These are phyloP conservation scores for Ophiostoma triangulosporum DNA, from an alignment of 2,329 filamentous ascomycete genomes.

Conservation along the genomic window DNA sequence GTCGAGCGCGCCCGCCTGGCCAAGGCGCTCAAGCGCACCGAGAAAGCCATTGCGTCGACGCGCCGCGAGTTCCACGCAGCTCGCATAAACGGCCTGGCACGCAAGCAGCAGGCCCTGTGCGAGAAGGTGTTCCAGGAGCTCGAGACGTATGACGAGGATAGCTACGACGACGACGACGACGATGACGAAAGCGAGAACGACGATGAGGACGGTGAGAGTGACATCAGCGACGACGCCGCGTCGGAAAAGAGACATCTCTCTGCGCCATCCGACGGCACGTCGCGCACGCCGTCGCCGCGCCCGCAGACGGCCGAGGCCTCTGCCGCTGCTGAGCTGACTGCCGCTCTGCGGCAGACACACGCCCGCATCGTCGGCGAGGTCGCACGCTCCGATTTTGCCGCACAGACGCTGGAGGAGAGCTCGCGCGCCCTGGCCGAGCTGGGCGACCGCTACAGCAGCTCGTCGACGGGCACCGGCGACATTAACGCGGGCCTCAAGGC, in stretches of 20 bases:
- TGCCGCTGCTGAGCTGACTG: conserved; percentile 72
- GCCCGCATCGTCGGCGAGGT: conserved; percentile 76
- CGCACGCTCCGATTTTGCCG: conserved; percentile 73
- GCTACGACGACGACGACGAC: conserved; percentile 14
- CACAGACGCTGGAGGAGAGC: conserved; percentile 74
- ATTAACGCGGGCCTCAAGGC: conserved; percentile 65
- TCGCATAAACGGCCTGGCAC: conserved; percentile 61
- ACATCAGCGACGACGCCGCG: conserved; percentile 1
- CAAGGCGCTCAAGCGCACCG: conserved; percentile 52
- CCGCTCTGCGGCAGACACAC: conserved; percentile 72
- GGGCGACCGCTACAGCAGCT: conserved; percentile 64
- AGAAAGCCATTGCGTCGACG: conserved; percentile 43
- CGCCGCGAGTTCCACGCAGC: conserved; percentile 66
- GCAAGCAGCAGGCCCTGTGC: conserved; percentile 53
- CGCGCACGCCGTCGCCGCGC: conserved; percentile 37
- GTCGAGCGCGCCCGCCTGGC: conserved; percentile 52
- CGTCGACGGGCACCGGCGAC: conserved; percentile 54
- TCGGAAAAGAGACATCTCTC: conserved; percentile 16
- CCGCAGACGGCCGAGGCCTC: conserved; percentile 41
- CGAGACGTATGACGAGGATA: conserved; percentile 36
- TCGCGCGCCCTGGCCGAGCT: conserved; percentile 71
- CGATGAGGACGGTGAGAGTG: conserved; percentile 18
- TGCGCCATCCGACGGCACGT: conserved; percentile 25
- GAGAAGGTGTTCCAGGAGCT: conserved; percentile 68
- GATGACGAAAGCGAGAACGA: conserved; percentile 17